Evolutionary conservation across 2,329 filamentous ascomycete species (phyloP), one percentile per base, ranked within the genome.

Genomic region (Hirsutella rhossiliensis): DNA sequence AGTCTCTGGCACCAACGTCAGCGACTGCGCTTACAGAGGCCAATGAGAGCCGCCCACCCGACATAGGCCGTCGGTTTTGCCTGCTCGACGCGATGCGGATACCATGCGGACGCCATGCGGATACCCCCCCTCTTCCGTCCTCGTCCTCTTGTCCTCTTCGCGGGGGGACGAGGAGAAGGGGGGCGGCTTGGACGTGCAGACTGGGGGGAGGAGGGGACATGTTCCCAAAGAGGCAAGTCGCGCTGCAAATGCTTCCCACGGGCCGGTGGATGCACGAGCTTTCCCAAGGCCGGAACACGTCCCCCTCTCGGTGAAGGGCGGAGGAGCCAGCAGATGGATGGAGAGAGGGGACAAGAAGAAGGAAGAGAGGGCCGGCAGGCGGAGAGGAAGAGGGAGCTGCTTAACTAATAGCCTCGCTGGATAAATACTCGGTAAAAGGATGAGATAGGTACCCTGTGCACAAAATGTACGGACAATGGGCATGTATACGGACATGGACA

Each of bases 21-120:
- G 51, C 52, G 48, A 52, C 56, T 71, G 68, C 67, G 68, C 68
- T 71, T 69, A 68, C 56, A 64, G 56, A 56, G 56, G 52, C 68
- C 68, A 71, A 71, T 71, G 57, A 47, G 46, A 50, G 48, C 47
- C 4, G 15, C 34, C 34, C 15, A 11, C 18, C 17, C 34, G 34
- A 37, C 34, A 6, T 52, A 46, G 53, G 50, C 56, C 41, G 46
- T 40, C 23, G n/a, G 6, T 27, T 37, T 19, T 31, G 15, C 23
- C 23, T 43, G 34, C 34, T 37, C 34, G n/a, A 37, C 34, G 34
- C 41, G 20, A 43, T 38, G 23, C 41, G 31, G 41, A 43, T 36
- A 23, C 20, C 23, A 29, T 19, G 32, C 31, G 7, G 23, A 18
- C 18, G 36, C 36, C 8, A 38, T 38, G 36, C 36, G 17, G 36